A percentile compares a stretch with the other conserved stretches of the same genome.
phyloP scores from a whole-genome alignment of 495 filamentous ascomycete genomes.

The Oidiodendron maius region DNA sequence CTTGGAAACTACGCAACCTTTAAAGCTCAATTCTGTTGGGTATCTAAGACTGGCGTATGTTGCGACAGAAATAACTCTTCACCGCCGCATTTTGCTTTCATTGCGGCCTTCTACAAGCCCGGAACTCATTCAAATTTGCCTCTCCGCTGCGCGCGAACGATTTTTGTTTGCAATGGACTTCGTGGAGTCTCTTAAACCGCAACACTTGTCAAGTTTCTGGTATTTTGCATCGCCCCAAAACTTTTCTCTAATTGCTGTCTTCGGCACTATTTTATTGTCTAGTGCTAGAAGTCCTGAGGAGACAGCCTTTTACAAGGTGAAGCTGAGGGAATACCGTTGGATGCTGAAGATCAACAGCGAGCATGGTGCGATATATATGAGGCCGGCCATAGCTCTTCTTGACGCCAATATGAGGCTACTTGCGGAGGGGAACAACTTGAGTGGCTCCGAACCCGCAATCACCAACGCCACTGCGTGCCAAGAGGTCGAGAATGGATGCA shows the following conservation, averaged over 20 bases:
- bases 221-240: constrained; percentile 75
- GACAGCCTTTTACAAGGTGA: constrained; percentile 82
- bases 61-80: constrained; percentile 77
- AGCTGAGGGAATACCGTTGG: constrained; percentile 89
- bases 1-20: constrained; percentile 51
- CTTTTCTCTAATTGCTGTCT: constrained; percentile 75
- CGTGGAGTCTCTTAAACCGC: constrained; percentile 64
- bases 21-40: constrained; percentile 55
- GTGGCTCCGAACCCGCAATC: too few species aligned
- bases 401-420: constrained; percentile 23
- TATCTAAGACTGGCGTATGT: constrained; percentile 80
- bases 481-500: too few species aligned
- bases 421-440: too few species aligned
- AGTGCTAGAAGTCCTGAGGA: constrained; percentile 80
- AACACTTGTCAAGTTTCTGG: constrained; percentile 72
- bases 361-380: constrained; percentile 46
- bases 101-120: constrained; percentile 46
- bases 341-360: constrained; percentile 82
- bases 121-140: constrained; percentile 86
- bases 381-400: constrained; percentile 19
- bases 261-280: constrained; percentile 75
- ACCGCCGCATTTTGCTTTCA: constrained; percentile 71
- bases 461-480: too few species aligned
- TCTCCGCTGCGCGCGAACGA: constrained; percentile 76
- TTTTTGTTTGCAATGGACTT: constrained; percentile 73